Evolutionary conservation across 2,329 filamentous ascomycete genomes (phyloP).

Genomic region (Microdochium nivale): DNA sequence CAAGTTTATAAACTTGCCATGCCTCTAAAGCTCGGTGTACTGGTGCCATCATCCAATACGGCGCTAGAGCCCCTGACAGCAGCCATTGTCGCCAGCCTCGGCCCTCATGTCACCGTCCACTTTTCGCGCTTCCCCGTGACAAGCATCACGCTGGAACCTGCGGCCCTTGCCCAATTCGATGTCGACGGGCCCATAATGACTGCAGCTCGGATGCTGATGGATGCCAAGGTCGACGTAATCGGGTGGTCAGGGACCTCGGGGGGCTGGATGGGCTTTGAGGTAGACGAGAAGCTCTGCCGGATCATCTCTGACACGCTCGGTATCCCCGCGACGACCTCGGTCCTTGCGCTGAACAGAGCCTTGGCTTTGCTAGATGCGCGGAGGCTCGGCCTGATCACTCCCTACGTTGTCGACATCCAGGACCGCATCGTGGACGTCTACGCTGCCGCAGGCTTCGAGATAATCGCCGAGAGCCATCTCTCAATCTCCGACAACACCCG

Average conservation of each 20-base stretch:
- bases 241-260: constrained; percentile 28
- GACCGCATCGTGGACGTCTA: constrained; percentile 26
- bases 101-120: constrained; percentile 25
- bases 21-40: constrained; percentile 24
- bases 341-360: constrained; percentile 27
- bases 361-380: constrained; percentile 15
- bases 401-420: constrained; percentile 30
- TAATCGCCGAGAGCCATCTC: constrained; percentile 23
- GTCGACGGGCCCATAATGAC: constrained; percentile 15
- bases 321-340: constrained; percentile 29
- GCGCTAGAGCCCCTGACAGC: constrained; percentile 31
- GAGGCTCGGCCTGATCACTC: constrained; percentile 29
- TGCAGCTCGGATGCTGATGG: constrained; percentile 23
- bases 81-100: constrained; percentile 22
- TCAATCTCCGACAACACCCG: constrained; percentile 24
- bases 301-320: constrained; percentile 25
- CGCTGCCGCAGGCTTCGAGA: constrained; percentile 18
- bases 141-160: constrained; percentile 23
- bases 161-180: constrained; percentile 23
- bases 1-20: no score
- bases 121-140: constrained; percentile 32
- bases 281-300: constrained; percentile 27
- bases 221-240: constrained; percentile 27
- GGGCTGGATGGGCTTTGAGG: constrained; percentile 29
- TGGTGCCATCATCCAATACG: constrained; percentile 34